phyloP scores from a whole-genome alignment of 2,329 filamentous ascomycete species.

The Aspergillus thermomutatus region DNA sequence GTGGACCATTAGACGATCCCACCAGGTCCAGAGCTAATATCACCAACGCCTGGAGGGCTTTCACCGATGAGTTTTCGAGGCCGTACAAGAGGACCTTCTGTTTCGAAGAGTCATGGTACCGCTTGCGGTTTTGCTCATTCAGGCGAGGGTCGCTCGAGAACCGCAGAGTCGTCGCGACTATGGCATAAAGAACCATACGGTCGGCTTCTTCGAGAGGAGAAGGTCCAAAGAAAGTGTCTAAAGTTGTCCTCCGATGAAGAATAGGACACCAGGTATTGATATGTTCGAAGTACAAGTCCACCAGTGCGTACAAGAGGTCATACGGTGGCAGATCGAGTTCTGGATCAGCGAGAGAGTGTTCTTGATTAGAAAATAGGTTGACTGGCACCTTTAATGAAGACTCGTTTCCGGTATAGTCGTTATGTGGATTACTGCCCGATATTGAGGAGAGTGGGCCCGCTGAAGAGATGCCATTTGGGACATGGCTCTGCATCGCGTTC shows the following conservation, averaged over 20 bases:
- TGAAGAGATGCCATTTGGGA: constrained; percentile 21
- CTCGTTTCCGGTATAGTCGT: constrained; percentile 45
- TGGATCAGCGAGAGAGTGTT: constrained; percentile 44
- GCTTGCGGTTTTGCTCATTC: constrained; percentile 66
- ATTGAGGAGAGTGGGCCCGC: constrained; percentile 23
- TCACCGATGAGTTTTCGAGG: constrained; percentile 85
- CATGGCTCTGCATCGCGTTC: constrained; percentile 20
- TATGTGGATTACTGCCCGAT: constrained; percentile 17
- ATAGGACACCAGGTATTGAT: constrained; percentile 86
- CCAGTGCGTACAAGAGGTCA: constrained; percentile 68
- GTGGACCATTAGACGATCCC: constrained; percentile 83
- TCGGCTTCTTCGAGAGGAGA: constrained; percentile 76
- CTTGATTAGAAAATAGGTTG: constrained; percentile 50
- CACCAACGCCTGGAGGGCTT: constrained; percentile 79
- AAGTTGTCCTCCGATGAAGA: constrained; percentile 75
- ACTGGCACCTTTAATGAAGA: constrained; percentile 58
- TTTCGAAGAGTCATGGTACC: constrained; percentile 78
- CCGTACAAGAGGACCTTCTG: constrained; percentile 83
- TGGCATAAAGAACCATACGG: constrained; percentile 77
- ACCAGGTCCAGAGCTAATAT: constrained; percentile 82
- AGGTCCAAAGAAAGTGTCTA: constrained; percentile 78
- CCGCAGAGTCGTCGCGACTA: constrained; percentile 81
- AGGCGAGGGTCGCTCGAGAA: constrained; percentile 76
- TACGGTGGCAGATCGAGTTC: constrained; percentile 72
- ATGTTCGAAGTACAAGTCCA: constrained; percentile 75